Base-by-base conservation (phyloP, 2,329 filamentous ascomycete species). In the Dothiorella sarmentorum region DNA sequence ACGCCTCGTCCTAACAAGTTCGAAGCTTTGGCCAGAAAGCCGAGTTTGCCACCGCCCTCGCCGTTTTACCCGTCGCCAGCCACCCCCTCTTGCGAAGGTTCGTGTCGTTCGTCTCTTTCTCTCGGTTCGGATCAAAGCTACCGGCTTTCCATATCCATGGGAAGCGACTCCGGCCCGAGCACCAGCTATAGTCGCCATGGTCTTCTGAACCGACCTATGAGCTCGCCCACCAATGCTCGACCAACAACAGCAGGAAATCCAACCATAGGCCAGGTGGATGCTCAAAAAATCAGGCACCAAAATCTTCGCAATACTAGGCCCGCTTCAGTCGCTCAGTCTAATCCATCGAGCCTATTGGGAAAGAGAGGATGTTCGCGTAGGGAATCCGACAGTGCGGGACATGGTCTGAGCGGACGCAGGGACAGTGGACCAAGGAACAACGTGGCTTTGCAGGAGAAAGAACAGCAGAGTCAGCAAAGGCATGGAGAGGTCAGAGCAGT, bases 1-100 rank as follows among this genome's bases (percentile, higher is more conserved):
- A 82, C 86, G 35, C 88, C 87, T 5, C 78, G 84, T 51, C 81
- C 83, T 20, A 59, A 59, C 29, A 59, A 59, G n/a, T 59, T 59
- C 33, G 56, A 59, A 24, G 56, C 56, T 17, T 37, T 59, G 13
- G 26, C 45, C 15, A 27, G 45, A 18, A 59, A 59, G 22, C 45
- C 56, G 11, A 22, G n/a, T 24, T 20, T 26, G 15, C 45, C 47
- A 17, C 56, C 47, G 11, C 56, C 56, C 11, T 49, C 56, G 20
- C 56, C 56, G 6, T 37, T 45, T 20, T 57, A 37, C 18, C 29
- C 53, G 10, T 57, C 53, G 38, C 53, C 53, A 2, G 53, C 24
- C 9, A 57, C 53, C 15, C 53, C 53, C 15, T 57, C 53, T 10
- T 57, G 53, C 53, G 53, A 57, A 15, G 33, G 29, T n/a, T 45